A percentile compares a stretch with the other conserved stretches of the same genome.
Conservation (phyloP, 2,329 filamentous ascomycete genomes). For the Colletotrichum endophyticum region DNA sequence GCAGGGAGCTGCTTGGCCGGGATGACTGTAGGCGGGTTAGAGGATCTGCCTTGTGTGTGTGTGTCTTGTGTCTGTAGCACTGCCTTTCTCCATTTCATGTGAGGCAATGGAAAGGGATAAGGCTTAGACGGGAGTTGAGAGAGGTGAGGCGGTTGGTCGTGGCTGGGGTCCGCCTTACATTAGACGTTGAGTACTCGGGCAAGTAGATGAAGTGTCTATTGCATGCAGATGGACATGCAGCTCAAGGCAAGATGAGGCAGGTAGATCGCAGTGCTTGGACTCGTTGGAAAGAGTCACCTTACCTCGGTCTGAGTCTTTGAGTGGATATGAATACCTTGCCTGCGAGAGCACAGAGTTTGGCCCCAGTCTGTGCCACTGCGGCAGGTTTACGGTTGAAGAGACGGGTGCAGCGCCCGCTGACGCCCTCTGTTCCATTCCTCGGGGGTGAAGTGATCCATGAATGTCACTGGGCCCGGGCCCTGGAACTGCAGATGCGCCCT, state of each 20-base stretch:
- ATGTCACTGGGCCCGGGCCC: background rate
- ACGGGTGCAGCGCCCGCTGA: background rate
- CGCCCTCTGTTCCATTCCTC: background rate
- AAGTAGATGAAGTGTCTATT: background rate
- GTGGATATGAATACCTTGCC: background rate
- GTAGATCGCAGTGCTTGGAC: background rate
- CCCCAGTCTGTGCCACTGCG: constrained; percentile 13
- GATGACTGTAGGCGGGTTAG: background rate
- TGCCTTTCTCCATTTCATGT: background rate
- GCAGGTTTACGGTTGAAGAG: background rate
- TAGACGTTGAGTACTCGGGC: background rate
- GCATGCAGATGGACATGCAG: background rate
- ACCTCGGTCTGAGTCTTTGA: background rate
- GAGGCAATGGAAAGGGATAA: background rate
- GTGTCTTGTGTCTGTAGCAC: background rate
- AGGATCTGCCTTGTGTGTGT: background rate
- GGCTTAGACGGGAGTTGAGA: background rate
- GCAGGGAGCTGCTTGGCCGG: background rate
- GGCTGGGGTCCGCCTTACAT: background rate
- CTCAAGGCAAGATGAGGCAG: background rate
- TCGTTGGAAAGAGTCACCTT: background rate
- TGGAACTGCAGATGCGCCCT: background rate
- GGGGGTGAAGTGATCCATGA: background rate
- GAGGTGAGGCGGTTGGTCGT: background rate
- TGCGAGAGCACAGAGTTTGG: constrained; percentile 21